Evolutionary conservation across 495 filamentous ascomycete species (phyloP), one percentile per base, ranked within the genome.

Genomic region (Saxispiralis lemnorum): DNA sequence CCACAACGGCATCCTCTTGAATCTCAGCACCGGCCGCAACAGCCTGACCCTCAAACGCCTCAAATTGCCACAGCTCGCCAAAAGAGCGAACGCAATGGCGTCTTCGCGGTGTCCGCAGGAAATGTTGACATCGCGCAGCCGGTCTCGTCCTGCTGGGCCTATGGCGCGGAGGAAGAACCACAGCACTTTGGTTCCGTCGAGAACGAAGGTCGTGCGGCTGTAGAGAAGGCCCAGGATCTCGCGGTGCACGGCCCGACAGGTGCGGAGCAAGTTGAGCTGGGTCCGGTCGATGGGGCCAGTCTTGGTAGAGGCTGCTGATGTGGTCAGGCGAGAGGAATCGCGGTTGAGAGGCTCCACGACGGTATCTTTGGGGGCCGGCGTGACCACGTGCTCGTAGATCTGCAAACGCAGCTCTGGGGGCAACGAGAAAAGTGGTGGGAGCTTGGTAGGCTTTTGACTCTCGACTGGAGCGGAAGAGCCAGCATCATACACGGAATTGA

Each of bases 91-190:
- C 1, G 50, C 17, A 9, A 53, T 49, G n/a, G 46, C 46, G 24
- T 53, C 50, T 36, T 53, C 50, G 7, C 50, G 30, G 21, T 15
- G n/a, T 11, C 41, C 41, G 24, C 41, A 45, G 12, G 21, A 15
- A 1, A 49, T 21, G 35, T 53, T 41, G 4, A 53, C 46, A 12
- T 31, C 2, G 7, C 21, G 14, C 4, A 53, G 1, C 2, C 33
- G 19, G 5, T 31, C 12, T 3, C 50, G 45, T 14, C 50, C 50
- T 14, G 4, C 19, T 17, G 35, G 11, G 17, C 50, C 50, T n/a
- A 53, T 49, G 38, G 38, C 16, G 31, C 50, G 45, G 31, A 53
- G 43, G 42, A 48, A 53, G 6, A 53, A 41, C 46, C 49, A 53
- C 31, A 53, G 36, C 2, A 38, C n/a, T 34, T 53, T 53, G 11